A percentile compares a stretch with the other conserved stretches of the same genome.
These are phyloP conservation scores for Chaetomium cochliodes DNA, from an alignment of 495 filamentous ascomycete species.

Conservation along the genomic window DNA sequence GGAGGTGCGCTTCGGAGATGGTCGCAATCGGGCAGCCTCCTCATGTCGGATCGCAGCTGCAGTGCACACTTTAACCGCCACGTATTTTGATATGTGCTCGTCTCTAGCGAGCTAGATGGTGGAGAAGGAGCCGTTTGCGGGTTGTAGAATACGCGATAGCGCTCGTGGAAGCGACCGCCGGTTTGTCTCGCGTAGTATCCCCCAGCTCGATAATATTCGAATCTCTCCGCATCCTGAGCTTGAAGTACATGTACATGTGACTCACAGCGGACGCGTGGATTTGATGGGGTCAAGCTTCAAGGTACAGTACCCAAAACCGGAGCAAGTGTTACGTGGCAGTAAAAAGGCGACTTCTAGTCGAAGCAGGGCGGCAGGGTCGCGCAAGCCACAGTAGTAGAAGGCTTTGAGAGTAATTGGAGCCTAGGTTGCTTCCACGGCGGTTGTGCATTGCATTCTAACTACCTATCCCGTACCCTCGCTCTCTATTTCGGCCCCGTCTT, in stretches of 20 bases:
- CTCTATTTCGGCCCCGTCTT: constrained; percentile 36
- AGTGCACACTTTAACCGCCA: constrained; percentile 34
- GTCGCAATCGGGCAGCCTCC: too few relatives aligned
- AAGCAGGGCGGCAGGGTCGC: too few relatives aligned
- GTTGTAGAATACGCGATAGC: constrained; percentile 43
- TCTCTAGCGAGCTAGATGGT: constrained; percentile 49
- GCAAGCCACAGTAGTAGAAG: too few relatives aligned
- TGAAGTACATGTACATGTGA: too few relatives aligned
- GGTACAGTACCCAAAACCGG: too few relatives aligned
- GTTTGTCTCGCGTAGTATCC: constrained; percentile 45
- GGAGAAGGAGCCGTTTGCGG: constrained; percentile 46
- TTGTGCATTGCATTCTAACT: too few relatives aligned
- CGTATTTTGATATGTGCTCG: constrained; percentile 22
- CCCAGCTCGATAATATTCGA: constrained; percentile 39
- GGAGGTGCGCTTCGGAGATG: constrained; percentile 33
- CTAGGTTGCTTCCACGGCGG: too few relatives aligned
- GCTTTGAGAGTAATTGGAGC: too few relatives aligned
- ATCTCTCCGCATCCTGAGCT: constrained; percentile 24
- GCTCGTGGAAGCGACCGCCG: constrained; percentile 36
- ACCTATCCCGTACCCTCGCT: background rate
- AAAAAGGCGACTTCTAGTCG: too few relatives aligned
- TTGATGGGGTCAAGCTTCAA: background rate
- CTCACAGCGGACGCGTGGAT: background rate
- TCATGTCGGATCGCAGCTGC: constrained; percentile 19
- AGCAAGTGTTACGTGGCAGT: too few relatives aligned